Base-by-base conservation (phyloP, 2,329 filamentous ascomycete species). In the Alternaria viburni region DNA sequence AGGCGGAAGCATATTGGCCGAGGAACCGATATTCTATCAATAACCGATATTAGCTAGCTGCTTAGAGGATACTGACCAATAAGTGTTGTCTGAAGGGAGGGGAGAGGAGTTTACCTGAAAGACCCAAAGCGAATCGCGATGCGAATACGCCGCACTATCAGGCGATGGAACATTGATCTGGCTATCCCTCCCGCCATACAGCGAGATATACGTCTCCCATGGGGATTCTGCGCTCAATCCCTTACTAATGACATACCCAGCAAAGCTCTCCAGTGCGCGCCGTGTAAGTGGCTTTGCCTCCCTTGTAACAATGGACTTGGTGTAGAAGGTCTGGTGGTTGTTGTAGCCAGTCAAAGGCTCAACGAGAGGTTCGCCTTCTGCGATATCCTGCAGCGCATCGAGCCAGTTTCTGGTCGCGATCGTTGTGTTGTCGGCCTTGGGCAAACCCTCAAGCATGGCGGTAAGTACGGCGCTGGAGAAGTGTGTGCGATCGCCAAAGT, bases 261-360 rank as follows among this genome's bases (percentile, higher is more conserved):
- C 55, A 45, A 43, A 61, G 30, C 51, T 61, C 11, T 23, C 28
- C 25, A 61, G 23, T 23, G 59, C 59, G 13, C 15, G 23, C 25
- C 26, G 50, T 9, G 32, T 61, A 12, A 61, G 25, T 15, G 59
- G 59, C 32, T 61, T 17, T 15, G 59, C 54, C n/a, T 61, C 59
- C 5, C 59, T 51, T 3, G 59, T 61, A 8, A 61, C 54, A 17
- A 61, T 46, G 15, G 59, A 61, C 54, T 61, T 61, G 41, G 54
- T 45, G 41, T 61, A 61, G 30, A 61, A 61, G 11, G 59, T 61
- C 32, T 52, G 54, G 17, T 52, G 59, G 10, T 57, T 61, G 25
- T 57, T 52, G 7, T 61, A 61, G 13, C 59, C 54, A 30, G 30
- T 47, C 5, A 57, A 28, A 21, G 59, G 59, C 59, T 61, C 59